Percentiles rank a stretch among this genome's conserved stretches.
Conservation (phyloP, 176 grass and related monocot genomes). For the Musa beccarii region DNA sequence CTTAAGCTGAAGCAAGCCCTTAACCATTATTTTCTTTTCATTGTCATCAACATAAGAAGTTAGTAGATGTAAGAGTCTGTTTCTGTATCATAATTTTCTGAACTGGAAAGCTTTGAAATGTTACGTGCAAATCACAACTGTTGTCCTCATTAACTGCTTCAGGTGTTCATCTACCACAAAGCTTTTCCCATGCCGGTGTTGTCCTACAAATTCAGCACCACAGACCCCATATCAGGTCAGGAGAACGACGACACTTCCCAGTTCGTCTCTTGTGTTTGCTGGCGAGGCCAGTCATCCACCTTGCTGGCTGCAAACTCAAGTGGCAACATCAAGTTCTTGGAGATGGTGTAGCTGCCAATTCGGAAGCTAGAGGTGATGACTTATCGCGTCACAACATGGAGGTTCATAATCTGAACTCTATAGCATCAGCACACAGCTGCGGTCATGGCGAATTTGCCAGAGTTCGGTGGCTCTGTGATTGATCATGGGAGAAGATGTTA, state of each 20-base stretch:
- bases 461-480: background rate
- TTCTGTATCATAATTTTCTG: background rate
- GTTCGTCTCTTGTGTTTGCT: slow-evolving; percentile 93
- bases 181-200: slow-evolving; percentile 95
- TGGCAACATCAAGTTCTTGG: slow-evolving; percentile 86
- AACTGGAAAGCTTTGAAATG: background rate
- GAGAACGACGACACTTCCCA: slow-evolving; percentile 72
- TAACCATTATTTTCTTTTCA: no score
- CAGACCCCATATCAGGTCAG: slow-evolving; percentile 70
- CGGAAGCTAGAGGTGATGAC: background rate
- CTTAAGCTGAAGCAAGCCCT: no score
- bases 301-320: slow-evolving; percentile 90
- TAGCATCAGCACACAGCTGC: slow-evolving; percentile 5
- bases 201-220: slow-evolving; percentile 71
- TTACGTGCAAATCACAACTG: background rate
- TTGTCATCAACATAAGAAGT: no score
- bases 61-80: no score
- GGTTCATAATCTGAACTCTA: background rate
- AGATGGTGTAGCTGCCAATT: slow-evolving; percentile 56
- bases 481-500: slow-evolving; percentile 30
- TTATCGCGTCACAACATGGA: background rate
- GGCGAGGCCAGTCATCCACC: slow-evolving; percentile 71
- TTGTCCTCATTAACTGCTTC: slow-evolving; percentile 7
- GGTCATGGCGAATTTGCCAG: slow-evolving; percentile 21
- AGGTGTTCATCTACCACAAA: slow-evolving; percentile 98